A percentile compares a stretch with the other conserved stretches of the same genome.
phyloP scores from a whole-genome alignment of 2,329 filamentous ascomycete species.

The Diaporthe humulicola region DNA sequence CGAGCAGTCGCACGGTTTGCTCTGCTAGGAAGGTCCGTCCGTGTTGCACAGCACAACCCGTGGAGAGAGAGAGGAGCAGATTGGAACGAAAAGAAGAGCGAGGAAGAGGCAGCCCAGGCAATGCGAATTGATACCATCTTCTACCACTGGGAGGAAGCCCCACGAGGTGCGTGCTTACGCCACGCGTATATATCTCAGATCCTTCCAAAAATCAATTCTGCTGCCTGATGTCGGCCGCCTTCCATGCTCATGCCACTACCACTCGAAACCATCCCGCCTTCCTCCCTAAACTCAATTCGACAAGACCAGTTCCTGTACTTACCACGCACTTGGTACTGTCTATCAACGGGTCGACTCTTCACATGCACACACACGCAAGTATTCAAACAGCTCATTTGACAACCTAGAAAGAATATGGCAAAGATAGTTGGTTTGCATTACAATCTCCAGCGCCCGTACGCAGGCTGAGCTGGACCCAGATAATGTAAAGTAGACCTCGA shows the following conservation, averaged over 20 bases:
- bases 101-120: neutral
- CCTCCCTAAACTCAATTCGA: slow-evolving; percentile 23
- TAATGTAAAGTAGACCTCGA: slow-evolving; percentile 19
- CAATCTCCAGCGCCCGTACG: slow-evolving; percentile 18
- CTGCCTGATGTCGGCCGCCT: slow-evolving; percentile 30
- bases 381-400: neutral
- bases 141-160: neutral
- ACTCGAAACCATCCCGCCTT: slow-evolving; percentile 7
- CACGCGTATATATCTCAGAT: slow-evolving; percentile 7
- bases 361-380: neutral
- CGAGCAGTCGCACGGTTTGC: neutral
- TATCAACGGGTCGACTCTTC: neutral
- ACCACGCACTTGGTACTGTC: neutral
- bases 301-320: neutral
- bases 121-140: neutral
- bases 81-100: neutral
- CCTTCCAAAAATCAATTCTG: slow-evolving; percentile 35
- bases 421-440: slow-evolving; percentile 32
- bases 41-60: neutral
- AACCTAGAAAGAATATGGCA: neutral
- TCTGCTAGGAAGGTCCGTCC: neutral
- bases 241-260: slow-evolving; percentile 19
- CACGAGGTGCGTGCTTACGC: slow-evolving; percentile 10
- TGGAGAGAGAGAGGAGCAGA: neutral
- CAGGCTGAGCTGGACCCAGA: slow-evolving; percentile 18